A percentile compares a stretch with the other conserved stretches of the same genome.
These are phyloP conservation scores for Penicillium soppii DNA, from an alignment of 495 filamentous ascomycete genomes.

Conservation along the genomic window DNA sequence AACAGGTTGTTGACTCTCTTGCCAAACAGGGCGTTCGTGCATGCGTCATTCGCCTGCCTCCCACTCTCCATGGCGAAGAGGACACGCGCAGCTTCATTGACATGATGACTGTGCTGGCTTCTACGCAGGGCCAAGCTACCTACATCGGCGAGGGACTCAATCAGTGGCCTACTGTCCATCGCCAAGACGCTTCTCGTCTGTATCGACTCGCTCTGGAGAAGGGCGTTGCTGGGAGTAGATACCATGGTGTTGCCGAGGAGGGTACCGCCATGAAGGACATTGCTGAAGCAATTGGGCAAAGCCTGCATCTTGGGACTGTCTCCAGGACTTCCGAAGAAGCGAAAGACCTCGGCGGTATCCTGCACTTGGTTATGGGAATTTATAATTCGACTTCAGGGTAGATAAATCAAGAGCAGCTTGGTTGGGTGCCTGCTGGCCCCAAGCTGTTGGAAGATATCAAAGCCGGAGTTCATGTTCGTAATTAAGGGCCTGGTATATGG, in stretches of 20 bases:
- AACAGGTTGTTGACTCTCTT: constrained; percentile 24
- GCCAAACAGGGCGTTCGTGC: constrained; percentile 33
- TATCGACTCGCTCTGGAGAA: constrained; percentile 45
- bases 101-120: constrained; percentile 30
- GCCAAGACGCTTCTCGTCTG: constrained; percentile 38
- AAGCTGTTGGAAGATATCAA: constrained; percentile 39
- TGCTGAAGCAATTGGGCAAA: constrained; percentile 34
- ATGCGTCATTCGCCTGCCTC: constrained; percentile 39
- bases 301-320: constrained; percentile 28
- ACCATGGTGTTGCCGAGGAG: constrained; percentile 43
- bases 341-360: constrained; percentile 27
- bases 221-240: constrained; percentile 34
- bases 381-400: constrained; percentile 42
- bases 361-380: constrained; percentile 16
- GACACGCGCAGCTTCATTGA: constrained; percentile 37
- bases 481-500: neutral
- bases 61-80: constrained; percentile 40
- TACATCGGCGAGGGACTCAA: constrained; percentile 46
- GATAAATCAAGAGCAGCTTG: constrained; percentile 39
- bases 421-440: constrained; percentile 33
- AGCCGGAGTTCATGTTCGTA: constrained; percentile 22
- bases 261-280: constrained; percentile 40
- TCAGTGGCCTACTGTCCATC: constrained; percentile 42
- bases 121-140: constrained; percentile 26
- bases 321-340: constrained; percentile 31